phyloP scores from a whole-genome alignment of 1,139 yeast species.

The Yamadazyma dendronema region DNA sequence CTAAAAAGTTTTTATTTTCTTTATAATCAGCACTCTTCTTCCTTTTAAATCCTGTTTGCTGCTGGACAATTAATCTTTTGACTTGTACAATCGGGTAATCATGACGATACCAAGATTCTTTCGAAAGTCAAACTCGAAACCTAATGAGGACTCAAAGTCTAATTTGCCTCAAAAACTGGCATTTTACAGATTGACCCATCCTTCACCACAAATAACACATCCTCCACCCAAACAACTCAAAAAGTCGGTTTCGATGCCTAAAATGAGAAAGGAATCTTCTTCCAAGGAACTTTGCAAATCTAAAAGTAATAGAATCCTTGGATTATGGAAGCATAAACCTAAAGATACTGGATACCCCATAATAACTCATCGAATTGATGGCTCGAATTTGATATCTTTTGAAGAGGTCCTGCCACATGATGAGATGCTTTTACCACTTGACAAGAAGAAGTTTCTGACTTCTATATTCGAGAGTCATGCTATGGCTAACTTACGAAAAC shows the following conservation, averaged over 20 bases:
- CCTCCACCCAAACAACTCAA: background rate
- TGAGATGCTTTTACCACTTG: conserved; percentile 6
- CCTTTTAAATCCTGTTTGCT: no score
- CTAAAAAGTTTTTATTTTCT: no score
- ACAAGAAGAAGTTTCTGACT: conserved; percentile 6
- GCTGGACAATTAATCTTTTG: no score
- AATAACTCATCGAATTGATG: background rate
- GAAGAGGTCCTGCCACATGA: conserved; percentile 6
- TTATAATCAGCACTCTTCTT: no score
- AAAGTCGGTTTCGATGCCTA: background rate
- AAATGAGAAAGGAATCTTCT: background rate
- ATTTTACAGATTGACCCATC: background rate
- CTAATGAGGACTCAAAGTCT: background rate
- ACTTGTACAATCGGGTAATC: no score
- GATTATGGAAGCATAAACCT: background rate
- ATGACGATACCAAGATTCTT: background rate
- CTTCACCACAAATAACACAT: background rate
- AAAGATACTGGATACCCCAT: background rate
- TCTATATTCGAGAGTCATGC: conserved; percentile 5
- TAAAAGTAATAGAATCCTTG: background rate
- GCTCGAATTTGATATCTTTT: conserved; percentile 1
- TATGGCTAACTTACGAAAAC: background rate
- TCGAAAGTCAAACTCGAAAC: background rate
- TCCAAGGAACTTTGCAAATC: background rate
- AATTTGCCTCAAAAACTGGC: background rate